Conservation (phyloP, 2,329 filamentous ascomycete genomes). For the Talaromyces sp. region DNA sequence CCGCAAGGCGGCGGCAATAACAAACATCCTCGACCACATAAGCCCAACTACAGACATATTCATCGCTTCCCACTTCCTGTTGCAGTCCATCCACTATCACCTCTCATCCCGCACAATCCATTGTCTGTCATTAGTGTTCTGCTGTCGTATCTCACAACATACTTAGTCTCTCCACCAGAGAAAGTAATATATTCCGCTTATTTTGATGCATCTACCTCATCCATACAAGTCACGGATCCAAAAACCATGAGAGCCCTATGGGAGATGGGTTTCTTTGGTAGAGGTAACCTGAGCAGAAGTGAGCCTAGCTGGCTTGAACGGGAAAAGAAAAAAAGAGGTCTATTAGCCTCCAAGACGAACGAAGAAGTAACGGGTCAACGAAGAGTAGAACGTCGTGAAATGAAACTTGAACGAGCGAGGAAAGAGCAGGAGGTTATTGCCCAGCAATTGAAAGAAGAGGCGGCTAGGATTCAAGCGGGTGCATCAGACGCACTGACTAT, state of each 20-base stretch:
- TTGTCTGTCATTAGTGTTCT: slow-evolving; percentile 77
- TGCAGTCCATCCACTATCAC: slow-evolving; percentile 74
- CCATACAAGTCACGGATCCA: slow-evolving; percentile 75
- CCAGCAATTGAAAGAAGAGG: slow-evolving; percentile 58
- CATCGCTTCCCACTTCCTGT: slow-evolving; percentile 78
- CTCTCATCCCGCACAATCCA: slow-evolving; percentile 87
- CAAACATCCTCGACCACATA: slow-evolving; percentile 21
- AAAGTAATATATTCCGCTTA: slow-evolving; percentile 63
- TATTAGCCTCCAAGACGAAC: slow-evolving; percentile 63
- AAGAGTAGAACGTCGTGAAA: slow-evolving; percentile 71
- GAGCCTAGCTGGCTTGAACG: slow-evolving; percentile 88
- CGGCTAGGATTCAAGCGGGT: slow-evolving; percentile 26
- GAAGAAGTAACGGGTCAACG: slow-evolving; percentile 74
- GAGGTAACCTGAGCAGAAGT: slow-evolving; percentile 86
- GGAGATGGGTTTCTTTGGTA: slow-evolving; percentile 97
- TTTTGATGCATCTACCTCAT: slow-evolving; percentile 76
- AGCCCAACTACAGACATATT: slow-evolving; percentile 64
- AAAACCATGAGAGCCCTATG: slow-evolving; percentile 74
- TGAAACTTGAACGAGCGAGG: slow-evolving; percentile 89
- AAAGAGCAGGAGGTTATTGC: slow-evolving; percentile 80
- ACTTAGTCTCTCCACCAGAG: slow-evolving; percentile 60
- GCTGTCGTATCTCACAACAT: slow-evolving; percentile 65
- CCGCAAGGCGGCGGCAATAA: background rate
- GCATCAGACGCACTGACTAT: slow-evolving; percentile 14
- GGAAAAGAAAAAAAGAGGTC: slow-evolving; percentile 67